Percentiles rank a stretch among this genome's conserved stretches.
phyloP scores from a whole-genome alignment of 2,329 filamentous ascomycete genomes.

The Fonsecaea multimorphosa region DNA sequence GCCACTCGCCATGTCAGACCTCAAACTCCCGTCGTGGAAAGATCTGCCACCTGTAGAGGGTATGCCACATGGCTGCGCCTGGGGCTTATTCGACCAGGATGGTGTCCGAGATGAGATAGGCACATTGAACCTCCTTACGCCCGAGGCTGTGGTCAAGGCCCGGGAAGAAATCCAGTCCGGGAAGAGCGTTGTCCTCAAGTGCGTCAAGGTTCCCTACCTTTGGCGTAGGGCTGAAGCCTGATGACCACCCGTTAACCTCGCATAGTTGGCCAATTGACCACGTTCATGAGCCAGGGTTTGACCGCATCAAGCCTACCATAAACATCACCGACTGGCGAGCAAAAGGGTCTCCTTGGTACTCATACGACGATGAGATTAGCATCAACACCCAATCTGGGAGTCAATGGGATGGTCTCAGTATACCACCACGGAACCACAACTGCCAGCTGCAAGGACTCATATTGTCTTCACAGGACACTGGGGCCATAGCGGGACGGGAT shows the following conservation, averaged over 20 bases:
- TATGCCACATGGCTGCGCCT: constrained; percentile 43
- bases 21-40: constrained; percentile 17
- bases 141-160: constrained; percentile 58
- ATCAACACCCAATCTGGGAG: constrained; percentile 56
- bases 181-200: constrained; percentile 12
- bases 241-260: neutral
- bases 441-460: neutral
- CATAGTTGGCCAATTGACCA: constrained; percentile 44
- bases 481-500: constrained; percentile 18
- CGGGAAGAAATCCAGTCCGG: constrained; percentile 59
- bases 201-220: neutral
- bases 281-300: constrained; percentile 8
- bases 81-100: constrained; percentile 60
- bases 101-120: constrained; percentile 60
- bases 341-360: constrained; percentile 13
- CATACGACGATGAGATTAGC: constrained; percentile 51
- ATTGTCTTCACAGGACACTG: constrained; percentile 12
- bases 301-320: neutral
- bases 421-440: neutral
- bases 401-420: constrained; percentile 55
- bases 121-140: constrained; percentile 65
- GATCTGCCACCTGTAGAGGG: constrained; percentile 11
- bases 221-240: constrained; percentile 47
- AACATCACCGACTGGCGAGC: constrained; percentile 15
- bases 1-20: constrained; percentile 39